Evolutionary conservation across 495 filamentous ascomycete species (phyloP), one percentile per base, ranked within the genome.

Genomic region (Penicillium lagena): DNA sequence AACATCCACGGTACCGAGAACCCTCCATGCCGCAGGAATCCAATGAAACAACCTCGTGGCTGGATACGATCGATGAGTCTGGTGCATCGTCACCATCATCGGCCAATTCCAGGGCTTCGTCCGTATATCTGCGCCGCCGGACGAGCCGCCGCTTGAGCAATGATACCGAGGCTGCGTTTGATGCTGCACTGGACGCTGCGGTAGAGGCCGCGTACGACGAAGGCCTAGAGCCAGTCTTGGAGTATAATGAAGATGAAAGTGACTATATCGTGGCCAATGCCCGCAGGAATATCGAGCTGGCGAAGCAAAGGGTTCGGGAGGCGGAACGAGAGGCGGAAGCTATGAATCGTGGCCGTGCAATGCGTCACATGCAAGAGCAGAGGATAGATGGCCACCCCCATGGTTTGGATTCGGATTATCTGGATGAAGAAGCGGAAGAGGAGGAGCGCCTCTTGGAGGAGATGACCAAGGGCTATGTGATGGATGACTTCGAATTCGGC

Each of bases 131-230:
- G 14, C 76, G 80, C 40, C 75, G 82, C 43, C 85, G 83, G 51
- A 78, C 72, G 47, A 79, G 88, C 36, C 76, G 81, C 22, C 75
- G 71, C 14, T 59, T 81, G 4, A 94, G 85, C 55, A 81, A 82
- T 15, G 81, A 79, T 22, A 95, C 89, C 0, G 89, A 95, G 55
- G 87, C 91, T 13, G 91, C 95, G 55, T 96, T 96, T 58, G 89
- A 95, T 66, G 89, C 90, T 29, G 94, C 94, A 28, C 70, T 97
- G 29, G 93, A 98, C 70, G 93, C 89, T 3, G 94, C 94, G 10
- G 87, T 97, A 9, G 93, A 97, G 60, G 90, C 91, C 33, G 93
- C 93, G 14, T 97, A 96, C 60, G 87, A 95, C 60, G 89, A 97
- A 51, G 89, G 87, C 7, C 85, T 87, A 54, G 90, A 95, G 54